These are phyloP conservation scores for Pyropia yezoensis DNA, from an alignment of 23 red algal genomes.

Conservation along the genomic window DNA sequence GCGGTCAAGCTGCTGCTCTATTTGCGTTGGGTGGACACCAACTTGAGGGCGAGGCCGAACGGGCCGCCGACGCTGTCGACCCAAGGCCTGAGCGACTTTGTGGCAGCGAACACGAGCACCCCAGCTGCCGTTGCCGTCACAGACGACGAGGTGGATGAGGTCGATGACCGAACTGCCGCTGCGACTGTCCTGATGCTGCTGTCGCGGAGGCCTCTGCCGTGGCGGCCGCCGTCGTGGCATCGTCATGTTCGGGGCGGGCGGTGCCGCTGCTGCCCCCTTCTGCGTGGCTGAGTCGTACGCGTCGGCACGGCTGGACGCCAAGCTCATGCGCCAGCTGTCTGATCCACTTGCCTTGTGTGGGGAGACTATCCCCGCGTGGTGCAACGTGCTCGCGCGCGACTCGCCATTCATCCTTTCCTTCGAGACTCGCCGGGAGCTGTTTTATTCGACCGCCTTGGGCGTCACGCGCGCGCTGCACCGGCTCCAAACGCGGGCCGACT, in stretches of 20 bases:
- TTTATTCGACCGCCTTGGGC: constrained; percentile 75
- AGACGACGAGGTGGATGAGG: too few species aligned
- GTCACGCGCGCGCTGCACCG: constrained; percentile 73
- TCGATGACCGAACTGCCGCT: too few species aligned
- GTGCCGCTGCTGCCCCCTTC: too few species aligned
- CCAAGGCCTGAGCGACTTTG: too few species aligned
- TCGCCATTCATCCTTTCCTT: constrained; percentile 69
- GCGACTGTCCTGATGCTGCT: too few species aligned
- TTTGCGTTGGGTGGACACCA: constrained; percentile 27
- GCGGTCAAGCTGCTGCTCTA: constrained; percentile 22
- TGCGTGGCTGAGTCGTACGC: neutral
- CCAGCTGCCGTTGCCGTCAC: too few species aligned
- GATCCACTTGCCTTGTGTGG: constrained; percentile 82
- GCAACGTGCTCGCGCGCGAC: constrained; percentile 44
- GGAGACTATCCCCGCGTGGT: constrained; percentile 64
- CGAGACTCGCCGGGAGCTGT: constrained; percentile 62
- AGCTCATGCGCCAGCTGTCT: constrained; percentile 71
- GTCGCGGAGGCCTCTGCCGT: too few species aligned
- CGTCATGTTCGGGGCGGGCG: too few species aligned
- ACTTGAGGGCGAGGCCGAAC: too few species aligned
- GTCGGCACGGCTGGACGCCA: constrained; percentile 37
- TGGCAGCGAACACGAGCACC: too few species aligned
- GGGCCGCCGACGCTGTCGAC: too few species aligned
- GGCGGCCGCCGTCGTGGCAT: too few species aligned
- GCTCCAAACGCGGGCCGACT: constrained; percentile 60